A percentile compares a stretch with the other conserved stretches of the same genome.
phyloP scores from a whole-genome alignment of 164 flowering plant genomes.

The Umbilicus rupestris region DNA sequence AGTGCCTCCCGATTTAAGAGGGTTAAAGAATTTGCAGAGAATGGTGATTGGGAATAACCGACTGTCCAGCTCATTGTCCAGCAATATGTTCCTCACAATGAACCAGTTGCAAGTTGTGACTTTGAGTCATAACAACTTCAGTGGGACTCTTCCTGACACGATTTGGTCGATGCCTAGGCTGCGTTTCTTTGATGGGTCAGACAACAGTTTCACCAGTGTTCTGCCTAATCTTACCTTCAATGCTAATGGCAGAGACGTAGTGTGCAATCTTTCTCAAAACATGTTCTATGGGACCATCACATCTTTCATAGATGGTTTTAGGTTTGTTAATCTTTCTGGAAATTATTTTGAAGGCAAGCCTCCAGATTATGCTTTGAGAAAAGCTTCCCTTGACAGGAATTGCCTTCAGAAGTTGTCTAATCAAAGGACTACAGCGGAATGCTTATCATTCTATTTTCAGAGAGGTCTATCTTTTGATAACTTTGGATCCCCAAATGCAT shows the following conservation, averaged over 20 bases:
- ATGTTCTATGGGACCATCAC: conserved; percentile 29
- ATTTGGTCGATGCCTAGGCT: conserved; percentile 25
- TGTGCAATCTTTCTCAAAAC: conserved; percentile 29
- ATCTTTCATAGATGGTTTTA: conserved; percentile 16
- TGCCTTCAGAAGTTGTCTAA: conserved; percentile 50
- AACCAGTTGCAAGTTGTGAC: conserved; percentile 26
- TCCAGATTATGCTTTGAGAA: conserved; percentile 12
- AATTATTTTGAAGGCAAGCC: conserved; percentile 40
- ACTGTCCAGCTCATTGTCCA: conserved; percentile 23
- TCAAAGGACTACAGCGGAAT: conserved; percentile 48
- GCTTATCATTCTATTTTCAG: conserved; percentile 48
- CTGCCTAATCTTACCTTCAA: conserved; percentile 18
- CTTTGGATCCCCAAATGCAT: conserved; percentile 40
- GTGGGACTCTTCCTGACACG: conserved; percentile 22
- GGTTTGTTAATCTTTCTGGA: conserved; percentile 23
- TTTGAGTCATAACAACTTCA: conserved; percentile 22
- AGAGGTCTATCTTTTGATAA: conserved; percentile 55
- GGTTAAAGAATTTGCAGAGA: conserved; percentile 25
- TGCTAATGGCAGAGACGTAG: conserved; percentile 18
- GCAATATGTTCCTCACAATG: conserved; percentile 14
- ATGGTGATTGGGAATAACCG: conserved; percentile 23
- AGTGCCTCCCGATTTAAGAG: conserved; percentile 25
- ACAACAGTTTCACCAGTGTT: conserved; percentile 30
- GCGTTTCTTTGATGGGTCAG: conserved; percentile 29
- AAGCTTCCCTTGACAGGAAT: conserved; percentile 40